These are phyloP conservation scores for Pseudogymnoascus sp. DNA, from an alignment of 2,329 filamentous ascomycete genomes.

Conservation along the genomic window DNA sequence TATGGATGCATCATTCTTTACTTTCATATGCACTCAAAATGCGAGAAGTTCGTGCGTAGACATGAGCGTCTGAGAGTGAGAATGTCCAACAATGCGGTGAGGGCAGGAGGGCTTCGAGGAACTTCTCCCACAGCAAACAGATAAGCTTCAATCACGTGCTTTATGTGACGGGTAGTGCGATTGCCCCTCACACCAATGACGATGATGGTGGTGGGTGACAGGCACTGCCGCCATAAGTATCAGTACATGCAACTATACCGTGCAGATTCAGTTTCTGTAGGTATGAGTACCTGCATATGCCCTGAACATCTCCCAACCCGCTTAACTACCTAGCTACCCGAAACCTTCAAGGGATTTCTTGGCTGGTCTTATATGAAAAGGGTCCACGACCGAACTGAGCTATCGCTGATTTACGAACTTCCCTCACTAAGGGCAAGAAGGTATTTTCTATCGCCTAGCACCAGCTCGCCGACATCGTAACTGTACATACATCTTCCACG, in stretches of 20 bases:
- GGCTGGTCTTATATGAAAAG: background rate
- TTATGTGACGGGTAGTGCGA: background rate
- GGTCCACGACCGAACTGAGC: background rate
- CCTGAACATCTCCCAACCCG: background rate
- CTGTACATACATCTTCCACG: background rate
- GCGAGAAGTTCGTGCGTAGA: background rate
- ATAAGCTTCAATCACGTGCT: constrained; percentile 1
- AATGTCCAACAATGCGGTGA: background rate
- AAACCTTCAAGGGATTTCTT: background rate
- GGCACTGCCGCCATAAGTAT: background rate
- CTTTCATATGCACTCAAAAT: background rate
- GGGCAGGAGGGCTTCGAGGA: background rate
- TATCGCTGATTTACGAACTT: background rate
- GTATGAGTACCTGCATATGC: background rate
- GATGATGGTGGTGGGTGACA: background rate
- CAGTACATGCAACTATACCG: background rate
- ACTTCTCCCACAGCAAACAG: background rate
- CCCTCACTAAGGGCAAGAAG: background rate
- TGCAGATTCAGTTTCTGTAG: no score
- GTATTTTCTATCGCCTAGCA: background rate
- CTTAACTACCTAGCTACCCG: constrained; percentile 1
- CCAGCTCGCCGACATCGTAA: background rate
- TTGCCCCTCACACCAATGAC: constrained; percentile 6
- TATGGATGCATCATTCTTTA: background rate
- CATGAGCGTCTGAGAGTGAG: background rate